phyloP scores from a whole-genome alignment of 139 green algal species.

The Chlorella sp. region DNA sequence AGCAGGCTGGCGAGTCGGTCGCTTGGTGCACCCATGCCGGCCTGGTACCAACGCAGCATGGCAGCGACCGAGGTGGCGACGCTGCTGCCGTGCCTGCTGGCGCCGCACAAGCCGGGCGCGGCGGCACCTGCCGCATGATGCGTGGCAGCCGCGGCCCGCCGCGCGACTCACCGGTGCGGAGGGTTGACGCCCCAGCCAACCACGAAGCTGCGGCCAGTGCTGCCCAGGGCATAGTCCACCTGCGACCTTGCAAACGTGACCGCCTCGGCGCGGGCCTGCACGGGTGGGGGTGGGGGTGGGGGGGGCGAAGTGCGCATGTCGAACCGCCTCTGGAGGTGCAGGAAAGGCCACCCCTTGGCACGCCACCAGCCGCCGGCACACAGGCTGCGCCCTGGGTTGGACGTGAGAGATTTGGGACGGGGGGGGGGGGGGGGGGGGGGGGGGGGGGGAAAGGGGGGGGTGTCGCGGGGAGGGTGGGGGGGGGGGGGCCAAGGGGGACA shows the following conservation, averaged over 20 bases:
- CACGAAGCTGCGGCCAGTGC: constrained; percentile 34
- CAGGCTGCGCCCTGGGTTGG: not conserved
- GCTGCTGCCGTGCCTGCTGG: not conserved
- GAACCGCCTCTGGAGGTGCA: too few relatives aligned
- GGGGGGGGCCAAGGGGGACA: too few relatives aligned
- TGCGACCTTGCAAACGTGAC: constrained; percentile 30
- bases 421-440: not conserved
- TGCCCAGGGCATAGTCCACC: constrained; percentile 51
- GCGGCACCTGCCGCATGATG: not conserved
- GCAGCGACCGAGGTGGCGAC: not conserved
- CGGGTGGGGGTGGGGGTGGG: not conserved
- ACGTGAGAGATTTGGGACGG: not conserved
- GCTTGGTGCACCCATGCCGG: not conserved
- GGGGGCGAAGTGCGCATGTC: too few relatives aligned
- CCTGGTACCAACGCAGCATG: not conserved
- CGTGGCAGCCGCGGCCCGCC: too few relatives aligned
- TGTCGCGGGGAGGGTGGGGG: not conserved
- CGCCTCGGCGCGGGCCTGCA: not conserved
- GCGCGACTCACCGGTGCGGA: not conserved
- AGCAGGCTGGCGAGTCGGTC: not conserved
- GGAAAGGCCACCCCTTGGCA: too few relatives aligned
- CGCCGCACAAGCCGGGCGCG: not conserved
- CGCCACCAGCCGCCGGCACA: too few relatives aligned
- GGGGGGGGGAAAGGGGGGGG: not conserved
- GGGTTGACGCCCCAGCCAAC: constrained; percentile 38